Evolutionary conservation across 2,329 filamentous ascomycete species (phyloP).

Genomic region (Diplodia scrobiculata): DNA sequence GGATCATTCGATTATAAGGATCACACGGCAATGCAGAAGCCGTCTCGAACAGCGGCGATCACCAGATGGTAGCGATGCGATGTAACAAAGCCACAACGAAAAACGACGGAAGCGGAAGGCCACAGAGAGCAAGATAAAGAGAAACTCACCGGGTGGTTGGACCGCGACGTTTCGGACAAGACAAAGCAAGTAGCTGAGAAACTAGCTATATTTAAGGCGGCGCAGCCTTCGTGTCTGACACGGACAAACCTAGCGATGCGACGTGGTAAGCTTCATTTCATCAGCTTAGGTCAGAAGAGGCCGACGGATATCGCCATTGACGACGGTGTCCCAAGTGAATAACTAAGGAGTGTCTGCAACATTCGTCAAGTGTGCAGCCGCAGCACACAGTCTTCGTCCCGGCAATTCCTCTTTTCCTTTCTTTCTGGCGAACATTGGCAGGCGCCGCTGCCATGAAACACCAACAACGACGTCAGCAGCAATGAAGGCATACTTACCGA

Average conservation of each 20-base stretch:
- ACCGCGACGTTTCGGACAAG: neutral
- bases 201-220: neutral
- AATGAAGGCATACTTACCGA: neutral
- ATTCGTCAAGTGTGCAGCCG: neutral
- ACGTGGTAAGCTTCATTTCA: conserved; percentile 23
- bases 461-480: neutral
- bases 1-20: neutral
- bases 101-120: neutral
- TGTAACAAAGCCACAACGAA: neutral
- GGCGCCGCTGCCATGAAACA: conserved; percentile 11
- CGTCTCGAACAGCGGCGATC: neutral
- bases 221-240: conserved; percentile 20
- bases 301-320: neutral
- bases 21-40: neutral
- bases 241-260: conserved; percentile 8
- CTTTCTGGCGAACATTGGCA: conserved; percentile 1
- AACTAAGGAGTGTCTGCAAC: neutral
- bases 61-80: neutral
- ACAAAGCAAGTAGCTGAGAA: neutral
- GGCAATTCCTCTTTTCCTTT: neutral
- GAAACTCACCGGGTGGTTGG: neutral
- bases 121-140: neutral
- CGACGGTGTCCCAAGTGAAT: neutral
- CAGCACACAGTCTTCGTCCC: neutral
- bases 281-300: conserved; percentile 26